Evolutionary conservation across 257 asterid species (phyloP).

Genomic region (Nicotiana tabacum): DNA sequence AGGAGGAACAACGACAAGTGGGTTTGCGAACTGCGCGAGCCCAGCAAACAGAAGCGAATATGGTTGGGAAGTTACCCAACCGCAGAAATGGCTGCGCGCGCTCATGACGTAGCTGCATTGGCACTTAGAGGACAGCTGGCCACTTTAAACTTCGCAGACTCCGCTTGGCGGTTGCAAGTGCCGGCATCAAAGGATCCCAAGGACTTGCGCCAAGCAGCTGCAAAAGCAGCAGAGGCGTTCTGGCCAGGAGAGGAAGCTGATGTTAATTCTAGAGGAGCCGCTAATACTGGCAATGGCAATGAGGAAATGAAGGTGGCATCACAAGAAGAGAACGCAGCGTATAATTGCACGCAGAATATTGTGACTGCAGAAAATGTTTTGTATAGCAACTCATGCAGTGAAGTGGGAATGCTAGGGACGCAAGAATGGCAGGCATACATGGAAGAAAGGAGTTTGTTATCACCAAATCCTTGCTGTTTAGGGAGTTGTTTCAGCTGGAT

Average conservation of each 20-base stretch:
- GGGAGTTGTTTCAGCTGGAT: slow-evolving; percentile 27
- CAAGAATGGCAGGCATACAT: slow-evolving; percentile 14
- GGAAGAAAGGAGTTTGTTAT: slow-evolving; percentile 46
- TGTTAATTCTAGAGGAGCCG: neutral
- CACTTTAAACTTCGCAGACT: slow-evolving; percentile 58
- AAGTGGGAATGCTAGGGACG: slow-evolving; percentile 8
- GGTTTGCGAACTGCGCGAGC: slow-evolving; percentile 54
- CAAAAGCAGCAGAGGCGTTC: slow-evolving; percentile 46
- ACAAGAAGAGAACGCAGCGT: neutral
- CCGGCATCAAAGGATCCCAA: slow-evolving; percentile 34
- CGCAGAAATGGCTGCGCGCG: slow-evolving; percentile 78
- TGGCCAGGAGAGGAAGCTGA: slow-evolving; percentile 15
- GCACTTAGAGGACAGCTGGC: slow-evolving; percentile 52
- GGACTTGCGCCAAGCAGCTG: slow-evolving; percentile 49
- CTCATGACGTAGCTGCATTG: slow-evolving; percentile 66
- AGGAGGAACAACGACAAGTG: slow-evolving; percentile 25
- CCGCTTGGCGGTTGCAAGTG: slow-evolving; percentile 41
- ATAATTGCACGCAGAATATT: neutral
- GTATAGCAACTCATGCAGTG: neutral
- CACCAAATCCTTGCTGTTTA: slow-evolving; percentile 42
- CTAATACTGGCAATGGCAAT: neutral
- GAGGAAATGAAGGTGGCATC: neutral
- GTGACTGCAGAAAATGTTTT: neutral
- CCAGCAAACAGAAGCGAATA: slow-evolving; percentile 41
- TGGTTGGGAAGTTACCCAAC: slow-evolving; percentile 75